phyloP scores from a whole-genome alignment of 257 asterid species.

The Rhazya stricta region DNA sequence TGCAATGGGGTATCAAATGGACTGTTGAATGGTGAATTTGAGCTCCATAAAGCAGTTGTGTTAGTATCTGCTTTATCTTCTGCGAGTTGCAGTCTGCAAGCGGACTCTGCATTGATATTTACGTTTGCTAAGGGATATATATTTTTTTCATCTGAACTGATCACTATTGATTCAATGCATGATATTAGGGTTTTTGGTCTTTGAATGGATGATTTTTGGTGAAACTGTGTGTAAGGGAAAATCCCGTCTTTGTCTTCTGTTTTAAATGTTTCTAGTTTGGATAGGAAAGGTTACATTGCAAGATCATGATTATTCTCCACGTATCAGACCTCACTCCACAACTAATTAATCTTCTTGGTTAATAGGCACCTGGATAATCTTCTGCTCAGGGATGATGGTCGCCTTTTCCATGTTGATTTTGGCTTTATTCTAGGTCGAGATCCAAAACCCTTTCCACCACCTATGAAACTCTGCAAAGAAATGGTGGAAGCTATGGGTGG shows the following conservation, averaged over 20 bases:
- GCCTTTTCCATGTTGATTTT: conserved; percentile 94
- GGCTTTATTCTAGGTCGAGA: conserved; percentile 93
- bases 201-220: neutral
- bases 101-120: neutral
- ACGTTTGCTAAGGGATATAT: no score
- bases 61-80: neutral
- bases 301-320: neutral
- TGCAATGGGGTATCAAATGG: neutral
- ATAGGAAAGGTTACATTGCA: neutral
- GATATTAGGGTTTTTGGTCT: neutral
- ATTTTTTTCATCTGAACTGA: no score
- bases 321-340: conserved; percentile 4
- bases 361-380: conserved; percentile 95
- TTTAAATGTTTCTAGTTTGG: neutral
- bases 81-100: neutral
- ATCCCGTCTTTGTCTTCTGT: neutral
- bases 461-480: conserved; percentile 99
- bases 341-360: conserved; percentile 24
- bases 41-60: neutral
- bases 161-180: neutral
- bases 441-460: conserved; percentile 99
- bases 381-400: conserved; percentile 92
- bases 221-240: neutral
- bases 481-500: conserved; percentile 99
- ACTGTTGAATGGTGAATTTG: neutral